Evolutionary conservation across 2,329 filamentous ascomycete species (phyloP).

Genomic region (Verticillium albo-atrum): DNA sequence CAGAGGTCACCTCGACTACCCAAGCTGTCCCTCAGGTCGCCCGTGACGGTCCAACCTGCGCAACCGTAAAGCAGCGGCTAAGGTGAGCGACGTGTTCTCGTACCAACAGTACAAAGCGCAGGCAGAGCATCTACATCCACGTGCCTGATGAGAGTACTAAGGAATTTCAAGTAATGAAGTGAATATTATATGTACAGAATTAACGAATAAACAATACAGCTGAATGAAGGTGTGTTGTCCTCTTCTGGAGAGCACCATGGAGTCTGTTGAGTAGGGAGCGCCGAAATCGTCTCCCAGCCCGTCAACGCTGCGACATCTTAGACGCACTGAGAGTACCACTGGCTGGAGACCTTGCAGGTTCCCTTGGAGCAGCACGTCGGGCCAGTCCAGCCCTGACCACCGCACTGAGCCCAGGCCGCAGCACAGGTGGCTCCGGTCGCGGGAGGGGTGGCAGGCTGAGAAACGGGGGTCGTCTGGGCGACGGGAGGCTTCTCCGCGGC

Average conservation of each 20-base stretch:
- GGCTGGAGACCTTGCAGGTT: slow-evolving; percentile 19
- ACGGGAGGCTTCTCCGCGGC: not conserved
- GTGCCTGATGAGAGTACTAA: too few relatives aligned
- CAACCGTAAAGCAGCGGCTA: too few relatives aligned
- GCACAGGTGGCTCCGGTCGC: slow-evolving; percentile 7
- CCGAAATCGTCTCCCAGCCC: not conserved
- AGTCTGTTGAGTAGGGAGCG: not conserved
- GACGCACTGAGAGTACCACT: slow-evolving; percentile 24
- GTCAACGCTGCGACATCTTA: not conserved
- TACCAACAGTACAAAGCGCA: too few relatives aligned
- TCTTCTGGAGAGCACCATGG: not conserved
- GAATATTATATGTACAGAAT: too few relatives aligned
- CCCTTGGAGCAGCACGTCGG: slow-evolving; percentile 19
- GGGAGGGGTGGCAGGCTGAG: not conserved
- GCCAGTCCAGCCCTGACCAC: slow-evolving; percentile 18
- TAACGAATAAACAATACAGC: too few relatives aligned
- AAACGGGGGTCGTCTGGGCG: not conserved
- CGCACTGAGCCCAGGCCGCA: slow-evolving; percentile 18
- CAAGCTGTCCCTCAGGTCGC: too few relatives aligned
- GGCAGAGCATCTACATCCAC: too few relatives aligned
- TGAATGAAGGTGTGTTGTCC: not conserved
- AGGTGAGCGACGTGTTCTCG: too few relatives aligned
- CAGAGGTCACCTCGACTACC: too few relatives aligned
- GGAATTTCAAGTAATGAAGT: too few relatives aligned
- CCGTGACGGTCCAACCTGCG: too few relatives aligned